These are phyloP conservation scores for Cercospora berteroae DNA, from an alignment of 2,329 filamentous ascomycete species.

Conservation along the genomic window DNA sequence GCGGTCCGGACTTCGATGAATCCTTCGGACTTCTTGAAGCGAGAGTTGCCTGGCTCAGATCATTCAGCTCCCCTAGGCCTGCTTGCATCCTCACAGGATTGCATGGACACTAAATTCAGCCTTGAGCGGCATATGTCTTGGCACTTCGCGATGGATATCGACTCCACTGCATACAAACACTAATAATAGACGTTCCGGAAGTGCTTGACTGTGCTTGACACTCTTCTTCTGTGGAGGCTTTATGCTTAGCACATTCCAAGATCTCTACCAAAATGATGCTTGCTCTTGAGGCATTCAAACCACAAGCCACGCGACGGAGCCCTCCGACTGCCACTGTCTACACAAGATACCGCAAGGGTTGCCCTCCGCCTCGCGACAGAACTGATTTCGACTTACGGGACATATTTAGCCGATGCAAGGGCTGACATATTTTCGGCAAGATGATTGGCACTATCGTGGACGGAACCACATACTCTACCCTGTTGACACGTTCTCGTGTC, in stretches of 20 bases:
- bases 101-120: neutral
- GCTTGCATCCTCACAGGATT: neutral
- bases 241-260: neutral
- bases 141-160: neutral
- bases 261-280: neutral
- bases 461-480: neutral
- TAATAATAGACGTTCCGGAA: neutral
- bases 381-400: neutral
- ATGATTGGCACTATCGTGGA: neutral
- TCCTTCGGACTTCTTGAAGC: slow-evolving; percentile 2
- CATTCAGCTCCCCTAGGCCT: neutral
- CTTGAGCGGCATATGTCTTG: neutral
- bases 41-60: neutral
- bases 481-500: neutral
- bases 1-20: neutral
- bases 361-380: neutral
- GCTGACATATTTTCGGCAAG: neutral
- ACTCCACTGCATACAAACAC: neutral
- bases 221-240: neutral
- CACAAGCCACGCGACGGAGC: neutral
- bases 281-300: neutral
- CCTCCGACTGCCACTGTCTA: neutral
- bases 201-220: slow-evolving; percentile 1
- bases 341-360: neutral
- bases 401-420: neutral